Base-by-base conservation (phyloP, 2,329 filamentous ascomycete species). In the Canariomyces notabilis region DNA sequence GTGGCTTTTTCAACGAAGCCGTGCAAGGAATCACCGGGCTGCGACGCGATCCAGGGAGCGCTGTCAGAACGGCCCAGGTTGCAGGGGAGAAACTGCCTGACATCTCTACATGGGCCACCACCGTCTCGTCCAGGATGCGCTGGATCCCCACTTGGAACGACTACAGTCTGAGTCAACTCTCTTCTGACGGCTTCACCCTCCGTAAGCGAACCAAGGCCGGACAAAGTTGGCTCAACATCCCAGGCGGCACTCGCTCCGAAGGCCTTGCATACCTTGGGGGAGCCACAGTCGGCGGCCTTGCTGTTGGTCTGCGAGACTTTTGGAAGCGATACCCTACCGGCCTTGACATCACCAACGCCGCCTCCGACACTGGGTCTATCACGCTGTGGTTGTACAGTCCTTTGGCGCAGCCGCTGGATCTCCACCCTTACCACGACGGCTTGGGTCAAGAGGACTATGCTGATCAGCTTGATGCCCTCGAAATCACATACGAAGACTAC, bases 401-500 rank as follows among this genome's bases (percentile, higher is more conserved):
- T 2, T 64, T 67, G 1, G 77, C 76, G 0, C 68, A 70, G 22
- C 77, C 78, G 0, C 63, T 82, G 41, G 79, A 82, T 31, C 61
- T 80, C 4, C 65, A 76, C 0, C 73, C 76, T 0, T 82, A 75
- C 46, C 79, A 82, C 37, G 77, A 82, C 49, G 75, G 76, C 0
- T 59, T 82, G 6, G 76, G 76, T 0, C 57, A 76, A 53, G 70
- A 79, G 35, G 75, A 70, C 0, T 83, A 80, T 48, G 67, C 64
- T 0, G 69, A 82, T 15, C 73, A 83, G 57, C 63, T 81, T 1
- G 78, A 81, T 48, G 80, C 77, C 1, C 67, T 82, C 0, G 70
- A 80, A 20, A 76, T 83, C 18, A 83, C 80, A 0, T 83, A 83
- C 48, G 80, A 83, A 49, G 79, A 83, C 50, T 83, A 70, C 49